Conservation (phyloP, 768 basidiomycete genomes). For the Melanogaster broomeanus region DNA sequence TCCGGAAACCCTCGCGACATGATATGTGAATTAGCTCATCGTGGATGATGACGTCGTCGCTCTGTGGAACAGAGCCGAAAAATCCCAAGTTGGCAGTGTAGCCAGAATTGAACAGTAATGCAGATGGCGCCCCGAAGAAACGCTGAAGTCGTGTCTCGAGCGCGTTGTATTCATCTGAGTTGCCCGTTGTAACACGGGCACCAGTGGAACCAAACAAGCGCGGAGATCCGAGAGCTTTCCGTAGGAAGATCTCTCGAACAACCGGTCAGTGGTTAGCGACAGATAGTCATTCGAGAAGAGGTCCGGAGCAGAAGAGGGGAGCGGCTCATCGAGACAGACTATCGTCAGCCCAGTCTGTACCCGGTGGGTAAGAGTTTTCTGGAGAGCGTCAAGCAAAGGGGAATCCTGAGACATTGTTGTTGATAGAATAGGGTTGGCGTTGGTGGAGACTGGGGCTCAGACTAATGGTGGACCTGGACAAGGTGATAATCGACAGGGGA, state of each 20-base stretch:
- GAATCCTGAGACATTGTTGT: slow-evolving; percentile 11
- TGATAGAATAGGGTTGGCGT: no score
- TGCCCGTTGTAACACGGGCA: slow-evolving; percentile 49
- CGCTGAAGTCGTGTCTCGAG: slow-evolving; percentile 10
- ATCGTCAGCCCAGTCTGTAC: slow-evolving; percentile 4
- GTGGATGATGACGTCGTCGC: slow-evolving; percentile 48
- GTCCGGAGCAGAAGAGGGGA: slow-evolving; percentile 27
- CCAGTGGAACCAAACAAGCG: slow-evolving; percentile 48
- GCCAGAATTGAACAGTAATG: slow-evolving; percentile 54
- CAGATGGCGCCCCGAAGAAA: slow-evolving; percentile 35
- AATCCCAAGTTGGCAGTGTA: slow-evolving; percentile 55
- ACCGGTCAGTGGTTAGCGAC: slow-evolving; percentile 39
- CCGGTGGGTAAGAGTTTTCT: slow-evolving; percentile 8
- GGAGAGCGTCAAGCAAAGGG: slow-evolving; percentile 13
- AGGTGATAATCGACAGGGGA: no score
- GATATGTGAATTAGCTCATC: slow-evolving; percentile 57
- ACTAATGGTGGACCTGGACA: no score
- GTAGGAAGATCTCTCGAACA: slow-evolving; percentile 34
- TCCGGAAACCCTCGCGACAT: slow-evolving; percentile 51
- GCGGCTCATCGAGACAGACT: slow-evolving; percentile 15
- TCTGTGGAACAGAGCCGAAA: slow-evolving; percentile 45
- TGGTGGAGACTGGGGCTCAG: no score
- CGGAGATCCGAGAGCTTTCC: slow-evolving; percentile 24
- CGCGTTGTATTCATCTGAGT: slow-evolving; percentile 20
- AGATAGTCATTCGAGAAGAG: slow-evolving; percentile 55